phyloP scores from a whole-genome alignment of 345 rosid genomes.

The Eutrema yunnanense region DNA sequence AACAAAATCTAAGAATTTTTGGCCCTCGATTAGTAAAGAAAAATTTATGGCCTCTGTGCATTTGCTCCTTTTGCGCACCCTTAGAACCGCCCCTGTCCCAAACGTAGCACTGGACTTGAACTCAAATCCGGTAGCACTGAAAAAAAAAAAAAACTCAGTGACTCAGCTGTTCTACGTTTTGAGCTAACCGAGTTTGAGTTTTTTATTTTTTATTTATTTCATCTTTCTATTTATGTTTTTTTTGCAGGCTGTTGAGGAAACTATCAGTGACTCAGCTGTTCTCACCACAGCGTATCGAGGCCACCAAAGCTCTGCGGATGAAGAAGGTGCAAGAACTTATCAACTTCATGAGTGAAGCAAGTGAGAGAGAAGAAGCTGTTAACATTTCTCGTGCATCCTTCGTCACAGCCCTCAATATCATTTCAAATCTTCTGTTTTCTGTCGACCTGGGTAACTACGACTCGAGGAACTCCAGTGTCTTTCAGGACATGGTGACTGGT shows the following conservation, averaged over 20 bases:
- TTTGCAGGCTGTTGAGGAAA: constrained; percentile 16
- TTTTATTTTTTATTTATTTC: neutral
- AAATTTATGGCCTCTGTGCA: too few species aligned
- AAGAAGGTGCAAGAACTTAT: constrained; percentile 24
- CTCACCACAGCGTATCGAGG: constrained; percentile 21
- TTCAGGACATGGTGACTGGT: constrained; percentile 7
- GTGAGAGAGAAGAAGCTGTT: constrained; percentile 24
- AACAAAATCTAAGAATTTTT: too few species aligned
- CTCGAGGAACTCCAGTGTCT: neutral
- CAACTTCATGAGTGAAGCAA: constrained; percentile 1
- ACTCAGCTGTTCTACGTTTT: neutral
- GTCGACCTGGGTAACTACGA: constrained; percentile 15
- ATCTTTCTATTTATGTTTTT: neutral
- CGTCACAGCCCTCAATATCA: constrained; percentile 22
- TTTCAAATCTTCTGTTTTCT: constrained; percentile 22
- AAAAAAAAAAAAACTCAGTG: neutral
- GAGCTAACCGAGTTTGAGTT: neutral
- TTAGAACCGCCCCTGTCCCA: neutral
- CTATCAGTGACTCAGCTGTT: constrained; percentile 9
- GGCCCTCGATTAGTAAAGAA: too few species aligned
- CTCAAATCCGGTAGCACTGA: neutral
- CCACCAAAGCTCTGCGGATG: constrained; percentile 9
- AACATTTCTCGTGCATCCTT: constrained; percentile 24
- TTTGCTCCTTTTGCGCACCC: too few species aligned
- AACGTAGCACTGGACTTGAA: neutral